Base-by-base conservation (phyloP, 495 filamentous ascomycete species). In the Wilcoxina mikolae region DNA sequence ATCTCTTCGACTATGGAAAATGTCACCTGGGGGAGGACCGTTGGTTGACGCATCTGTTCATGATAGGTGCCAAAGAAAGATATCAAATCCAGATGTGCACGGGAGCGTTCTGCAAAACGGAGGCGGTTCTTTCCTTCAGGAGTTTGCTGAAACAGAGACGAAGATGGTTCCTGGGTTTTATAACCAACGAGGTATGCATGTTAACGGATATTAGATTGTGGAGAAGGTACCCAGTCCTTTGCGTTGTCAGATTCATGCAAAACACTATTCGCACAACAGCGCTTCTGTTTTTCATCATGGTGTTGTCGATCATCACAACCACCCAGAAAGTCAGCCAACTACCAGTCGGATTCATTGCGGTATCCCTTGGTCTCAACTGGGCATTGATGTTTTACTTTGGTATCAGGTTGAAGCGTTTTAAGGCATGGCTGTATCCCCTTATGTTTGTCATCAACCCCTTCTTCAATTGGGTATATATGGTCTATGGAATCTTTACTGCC, bases 141-240 rank as follows among this genome's bases (percentile, higher is more conserved):
- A 88, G 82, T 65, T 77, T 98, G 41, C 73, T 96, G 65, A 96
- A 98, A 72, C 91, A 98, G 70, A 83, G 91, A 26, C 83, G 91
- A 45, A 77, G 91, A 59, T 98, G 91, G 91, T 98, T 98, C 65
- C 74, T 98, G 44, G 91, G 91, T 0, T 95, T 94, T 67, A 91
- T 98, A 69, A 96, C 91, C 15, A 98, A 98, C 68, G 91, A 96
- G 62, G 90, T 87, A 1, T 96, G 91, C 72, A 95, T 98, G 91
- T 72, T 98, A 71, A 98, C 91, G 10, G 91, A 98, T 69, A 75
- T 83, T 59, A 77, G 91, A 54, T 75, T 96, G 23, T 96, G 90
- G 90, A 82, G 73, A 65, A 78, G 87, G 50, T 98, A 98, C 67
- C 89, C 91, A 0, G 75, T 95, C 50, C 73, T 98, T n/a, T 81